phyloP scores from a whole-genome alignment of 805 yeast species.

The Phaffomyces opuntiae region DNA sequence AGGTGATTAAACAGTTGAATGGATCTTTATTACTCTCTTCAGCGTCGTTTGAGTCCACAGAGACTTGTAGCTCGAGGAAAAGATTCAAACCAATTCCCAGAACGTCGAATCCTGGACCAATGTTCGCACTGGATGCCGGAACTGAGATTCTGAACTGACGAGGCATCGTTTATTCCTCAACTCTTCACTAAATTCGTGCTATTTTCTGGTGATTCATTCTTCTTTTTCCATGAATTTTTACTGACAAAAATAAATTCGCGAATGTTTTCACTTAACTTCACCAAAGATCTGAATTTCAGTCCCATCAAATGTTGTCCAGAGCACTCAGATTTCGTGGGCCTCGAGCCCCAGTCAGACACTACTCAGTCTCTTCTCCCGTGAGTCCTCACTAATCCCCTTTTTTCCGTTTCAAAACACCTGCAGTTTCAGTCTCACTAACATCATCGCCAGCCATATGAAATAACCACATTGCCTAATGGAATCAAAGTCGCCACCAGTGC shows the following conservation, averaged over 20 bases:
- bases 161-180: constrained; percentile 24
- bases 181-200: background rate
- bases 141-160: constrained; percentile 60
- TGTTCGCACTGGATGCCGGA: constrained; percentile 96
- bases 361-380: constrained; percentile 19
- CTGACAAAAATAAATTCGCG: background rate
- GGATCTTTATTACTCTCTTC: constrained; percentile 49
- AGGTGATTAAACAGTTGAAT: constrained; percentile 60
- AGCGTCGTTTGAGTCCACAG: constrained; percentile 45
- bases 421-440: too few relatives aligned
- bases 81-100: constrained; percentile 83
- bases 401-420: background rate
- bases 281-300: too few relatives aligned
- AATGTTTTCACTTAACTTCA: too few relatives aligned
- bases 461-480: constrained; percentile 61
- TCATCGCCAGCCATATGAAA: constrained; percentile 8
- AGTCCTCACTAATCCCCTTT: background rate
- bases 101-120: constrained; percentile 98
- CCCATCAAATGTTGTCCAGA: background rate
- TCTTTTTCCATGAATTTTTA: background rate
- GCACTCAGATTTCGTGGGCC: background rate
- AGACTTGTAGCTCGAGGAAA: constrained; percentile 63
- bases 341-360: constrained; percentile 4
- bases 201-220: background rate
- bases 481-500: constrained; percentile 77